Percentiles rank a stretch among this genome's conserved stretches.
Evolutionary conservation across 768 basidiomycete species (phyloP).

Genomic region (Macrolepiota fuliginosa): DNA sequence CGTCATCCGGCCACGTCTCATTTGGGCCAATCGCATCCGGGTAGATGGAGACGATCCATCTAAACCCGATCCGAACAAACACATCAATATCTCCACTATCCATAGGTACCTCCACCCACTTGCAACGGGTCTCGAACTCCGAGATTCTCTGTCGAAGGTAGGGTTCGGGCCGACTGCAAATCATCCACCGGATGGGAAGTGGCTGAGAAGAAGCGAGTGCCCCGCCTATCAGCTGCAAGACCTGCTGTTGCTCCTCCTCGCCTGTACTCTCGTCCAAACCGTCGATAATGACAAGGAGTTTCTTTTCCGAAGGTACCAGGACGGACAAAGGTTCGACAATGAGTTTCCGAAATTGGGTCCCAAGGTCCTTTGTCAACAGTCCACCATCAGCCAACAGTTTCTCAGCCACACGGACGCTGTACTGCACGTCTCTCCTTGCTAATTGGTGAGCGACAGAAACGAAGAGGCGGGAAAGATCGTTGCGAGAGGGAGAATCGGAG

Average conservation of each 20-base stretch:
- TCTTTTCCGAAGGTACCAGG: neutral
- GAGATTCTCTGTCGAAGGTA: neutral
- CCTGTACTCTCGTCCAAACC: neutral
- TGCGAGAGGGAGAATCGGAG: neutral
- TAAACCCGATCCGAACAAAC: neutral
- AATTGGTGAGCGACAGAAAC: conserved; percentile 14
- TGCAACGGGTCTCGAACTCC: neutral
- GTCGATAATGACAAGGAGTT: neutral
- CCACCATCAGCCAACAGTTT: neutral
- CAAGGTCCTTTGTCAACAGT: neutral
- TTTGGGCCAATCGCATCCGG: neutral
- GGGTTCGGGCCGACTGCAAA: conserved; percentile 13
- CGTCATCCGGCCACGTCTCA: neutral
- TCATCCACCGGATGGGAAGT: conserved; percentile 6
- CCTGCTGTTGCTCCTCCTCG: neutral
- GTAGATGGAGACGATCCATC: neutral
- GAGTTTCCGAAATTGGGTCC: conserved; percentile 4
- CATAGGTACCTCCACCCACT: neutral
- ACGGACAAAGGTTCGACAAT: conserved; percentile 7
- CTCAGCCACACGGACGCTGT: neutral
- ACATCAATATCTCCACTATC: neutral
- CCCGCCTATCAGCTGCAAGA: conserved; percentile 2
- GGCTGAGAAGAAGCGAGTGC: neutral
- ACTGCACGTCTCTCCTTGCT: neutral
- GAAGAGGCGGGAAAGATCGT: conserved; percentile 4